Evolutionary conservation across 2,329 filamentous ascomycete species (phyloP), one percentile per base, ranked within the genome.

Genomic region (Cladosporium austrohemisphaericum): DNA sequence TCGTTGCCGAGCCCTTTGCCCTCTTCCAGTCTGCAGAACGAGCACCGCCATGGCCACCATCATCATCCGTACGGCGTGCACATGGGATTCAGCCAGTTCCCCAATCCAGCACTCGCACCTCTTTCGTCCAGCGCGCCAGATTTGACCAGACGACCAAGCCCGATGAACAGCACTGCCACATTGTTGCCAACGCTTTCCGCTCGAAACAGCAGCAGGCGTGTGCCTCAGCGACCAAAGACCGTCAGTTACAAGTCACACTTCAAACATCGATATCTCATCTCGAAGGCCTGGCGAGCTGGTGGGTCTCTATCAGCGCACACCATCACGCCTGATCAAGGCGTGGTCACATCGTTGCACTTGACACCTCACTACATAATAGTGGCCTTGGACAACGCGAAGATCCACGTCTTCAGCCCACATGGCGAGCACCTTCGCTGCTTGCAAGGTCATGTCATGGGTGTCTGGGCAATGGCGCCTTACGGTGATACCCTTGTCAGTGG

Each of bases 391-490:
- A 98, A 97, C 69, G 92, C 93, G 29, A 95, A 94, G 74, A 98
- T 98, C 37, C 93, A 98, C 68, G 91, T 98, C 20, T 98, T 97
- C 65, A 88, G 97, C 66, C 91, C 89, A 1, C 83, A 93, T 57
- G 93, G 93, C 26, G 84, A 90, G 59, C 83, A 89, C 56, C 84
- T 95, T 60, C 88, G 90, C 66, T 95, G 89, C 2, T 73, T 98
- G 22, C 86, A 93, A 64, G 93, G 93, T 9, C 93, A 98, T 71
- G 88, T 97, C 36, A 98, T 98, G 93, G 93, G 93, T 32, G 93
- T 98, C 16, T 98, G 93, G 93, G 93, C 93, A 41, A 97, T 98
- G 92, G 90, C 98, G 19, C 93, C 93, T 5, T 96, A 91, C 88
- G 92, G 88, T 52, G 92, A 98, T 66, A 86, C 88, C 46, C 77